These are phyloP conservation scores for Purpureocillium takamizusanense DNA, from an alignment of 2,329 filamentous ascomycete species.

Conservation along the genomic window DNA sequence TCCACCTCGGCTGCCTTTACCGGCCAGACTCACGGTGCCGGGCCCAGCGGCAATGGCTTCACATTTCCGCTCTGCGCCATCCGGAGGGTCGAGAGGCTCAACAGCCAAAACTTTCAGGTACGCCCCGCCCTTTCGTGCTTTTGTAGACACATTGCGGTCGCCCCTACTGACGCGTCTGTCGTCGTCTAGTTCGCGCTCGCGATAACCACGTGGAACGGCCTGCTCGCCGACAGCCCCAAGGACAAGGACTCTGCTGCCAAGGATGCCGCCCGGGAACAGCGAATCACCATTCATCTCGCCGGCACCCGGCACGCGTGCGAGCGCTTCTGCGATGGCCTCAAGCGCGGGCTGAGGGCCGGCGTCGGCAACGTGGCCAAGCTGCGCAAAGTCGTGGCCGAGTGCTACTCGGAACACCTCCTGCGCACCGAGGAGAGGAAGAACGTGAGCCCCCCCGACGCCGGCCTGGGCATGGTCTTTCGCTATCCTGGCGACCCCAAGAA, in stretches of 20 bases:
- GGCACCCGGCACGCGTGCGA: slow-evolving; percentile 86
- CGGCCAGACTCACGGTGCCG: slow-evolving; percentile 85
- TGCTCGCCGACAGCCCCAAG: slow-evolving; percentile 48
- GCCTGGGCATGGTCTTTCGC: slow-evolving; percentile 82
- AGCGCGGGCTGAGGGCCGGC: slow-evolving; percentile 76
- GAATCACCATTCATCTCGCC: slow-evolving; percentile 84
- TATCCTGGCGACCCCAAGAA: slow-evolving; percentile 95
- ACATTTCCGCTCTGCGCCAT: slow-evolving; percentile 89
- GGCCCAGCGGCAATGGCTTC: slow-evolving; percentile 91
- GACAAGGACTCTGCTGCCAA: slow-evolving; percentile 34
- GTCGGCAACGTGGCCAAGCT: slow-evolving; percentile 84
- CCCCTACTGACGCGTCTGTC: slow-evolving; percentile 1
- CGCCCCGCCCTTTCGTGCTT: slow-evolving; percentile 6
- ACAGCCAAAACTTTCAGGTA: slow-evolving; percentile 79
- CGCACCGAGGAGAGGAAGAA: slow-evolving; percentile 54
- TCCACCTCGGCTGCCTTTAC: slow-evolving; percentile 77
- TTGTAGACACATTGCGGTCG: slow-evolving; percentile 1
- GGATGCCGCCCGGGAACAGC: slow-evolving; percentile 54
- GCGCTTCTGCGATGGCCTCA: slow-evolving; percentile 90
- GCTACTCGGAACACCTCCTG: slow-evolving; percentile 82
- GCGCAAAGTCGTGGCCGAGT: slow-evolving; percentile 69
- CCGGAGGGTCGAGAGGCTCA: slow-evolving; percentile 81
- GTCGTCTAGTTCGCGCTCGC: slow-evolving; percentile 70
- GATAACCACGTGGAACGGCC: slow-evolving; percentile 88
- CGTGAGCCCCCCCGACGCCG: slow-evolving; percentile 66